Evolutionary conservation across 805 yeast species (phyloP).

Genomic region (Pichia deserticola): DNA sequence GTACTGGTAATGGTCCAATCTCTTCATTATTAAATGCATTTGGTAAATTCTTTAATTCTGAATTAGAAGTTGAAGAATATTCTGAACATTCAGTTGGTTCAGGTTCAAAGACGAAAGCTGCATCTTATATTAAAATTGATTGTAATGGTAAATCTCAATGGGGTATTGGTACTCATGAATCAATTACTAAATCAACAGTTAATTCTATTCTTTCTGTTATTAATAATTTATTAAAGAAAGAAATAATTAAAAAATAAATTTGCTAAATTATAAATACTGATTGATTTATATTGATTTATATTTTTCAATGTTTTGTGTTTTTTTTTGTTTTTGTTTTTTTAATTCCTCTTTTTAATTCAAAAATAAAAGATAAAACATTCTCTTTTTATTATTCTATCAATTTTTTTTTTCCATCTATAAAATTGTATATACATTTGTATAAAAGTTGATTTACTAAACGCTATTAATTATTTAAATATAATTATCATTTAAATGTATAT

Average conservation of each 20-base stretch:
- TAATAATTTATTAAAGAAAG: slow-evolving; percentile 33
- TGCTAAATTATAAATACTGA: neutral
- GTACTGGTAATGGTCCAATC: slow-evolving; percentile 74
- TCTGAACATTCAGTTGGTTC: slow-evolving; percentile 68
- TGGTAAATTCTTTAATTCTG: slow-evolving; percentile 41
- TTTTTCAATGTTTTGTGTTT: no score
- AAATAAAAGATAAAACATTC: no score
- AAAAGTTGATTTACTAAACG: neutral
- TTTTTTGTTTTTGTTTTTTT: no score
- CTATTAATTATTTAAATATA: neutral
- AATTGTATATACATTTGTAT: neutral
- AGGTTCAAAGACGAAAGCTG: slow-evolving; percentile 67
- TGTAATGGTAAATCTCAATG: slow-evolving; percentile 35
- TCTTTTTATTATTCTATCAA: neutral
- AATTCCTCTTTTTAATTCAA: neutral
- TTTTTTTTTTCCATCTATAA: neutral
- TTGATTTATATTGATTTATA: no score
- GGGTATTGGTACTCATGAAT: slow-evolving; percentile 93
- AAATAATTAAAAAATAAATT: neutral
- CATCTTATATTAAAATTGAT: slow-evolving; percentile 47
- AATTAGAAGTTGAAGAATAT: slow-evolving; percentile 58
- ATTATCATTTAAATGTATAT: no score
- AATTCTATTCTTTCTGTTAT: slow-evolving; percentile 59
- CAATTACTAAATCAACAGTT: slow-evolving; percentile 80
- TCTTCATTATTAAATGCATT: slow-evolving; percentile 66